Percentiles rank a stretch among this genome's conserved stretches.
phyloP scores from a whole-genome alignment of 2,329 filamentous ascomycete species.

The Waltergamsia citrina region DNA sequence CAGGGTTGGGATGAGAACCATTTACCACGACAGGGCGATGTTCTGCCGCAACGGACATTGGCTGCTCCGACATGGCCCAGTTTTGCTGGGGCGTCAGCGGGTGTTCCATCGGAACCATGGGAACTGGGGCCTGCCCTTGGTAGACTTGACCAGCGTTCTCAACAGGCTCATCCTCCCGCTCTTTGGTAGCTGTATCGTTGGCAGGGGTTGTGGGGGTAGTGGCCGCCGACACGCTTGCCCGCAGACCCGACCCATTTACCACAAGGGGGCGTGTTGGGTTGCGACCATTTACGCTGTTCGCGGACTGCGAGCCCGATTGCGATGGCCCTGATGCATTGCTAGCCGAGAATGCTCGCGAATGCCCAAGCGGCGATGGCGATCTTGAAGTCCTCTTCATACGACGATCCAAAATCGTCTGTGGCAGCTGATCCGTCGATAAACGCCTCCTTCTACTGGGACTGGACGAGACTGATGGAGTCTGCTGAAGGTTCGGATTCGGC shows the following conservation, averaged over 20 bases:
- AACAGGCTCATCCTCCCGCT: slow-evolving; percentile 2
- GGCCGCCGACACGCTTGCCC: slow-evolving; percentile 18
- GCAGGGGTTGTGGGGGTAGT: slow-evolving; percentile 7
- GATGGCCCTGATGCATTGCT: slow-evolving; percentile 29
- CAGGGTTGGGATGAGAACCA: slow-evolving; percentile 15
- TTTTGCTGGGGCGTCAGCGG: too few species aligned
- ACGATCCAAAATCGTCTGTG: slow-evolving; percentile 42
- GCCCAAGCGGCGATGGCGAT: slow-evolving; percentile 46
- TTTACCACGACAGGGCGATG: slow-evolving; percentile 24
- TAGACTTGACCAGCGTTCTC: too few species aligned
- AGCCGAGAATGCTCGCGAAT: slow-evolving; percentile 32
- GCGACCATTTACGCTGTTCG: slow-evolving; percentile 22
- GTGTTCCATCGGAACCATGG: too few species aligned
- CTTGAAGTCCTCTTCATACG: slow-evolving; percentile 43
- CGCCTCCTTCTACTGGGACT: slow-evolving; percentile 32
- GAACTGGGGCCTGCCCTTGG: too few species aligned
- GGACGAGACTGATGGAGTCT: slow-evolving; percentile 13
- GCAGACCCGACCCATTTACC: slow-evolving; percentile 38
- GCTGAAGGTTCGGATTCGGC: too few species aligned
- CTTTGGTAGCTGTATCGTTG: too few species aligned
- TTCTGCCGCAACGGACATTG: slow-evolving; percentile 8
- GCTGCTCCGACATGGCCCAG: too few species aligned
- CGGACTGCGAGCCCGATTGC: slow-evolving; percentile 8
- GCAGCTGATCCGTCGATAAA: slow-evolving; percentile 43
- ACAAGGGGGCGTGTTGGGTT: slow-evolving; percentile 36